Percentiles rank a stretch among this genome's conserved stretches.
phyloP scores from a whole-genome alignment of 306 rosid species.

The Alnus glutinosa region DNA sequence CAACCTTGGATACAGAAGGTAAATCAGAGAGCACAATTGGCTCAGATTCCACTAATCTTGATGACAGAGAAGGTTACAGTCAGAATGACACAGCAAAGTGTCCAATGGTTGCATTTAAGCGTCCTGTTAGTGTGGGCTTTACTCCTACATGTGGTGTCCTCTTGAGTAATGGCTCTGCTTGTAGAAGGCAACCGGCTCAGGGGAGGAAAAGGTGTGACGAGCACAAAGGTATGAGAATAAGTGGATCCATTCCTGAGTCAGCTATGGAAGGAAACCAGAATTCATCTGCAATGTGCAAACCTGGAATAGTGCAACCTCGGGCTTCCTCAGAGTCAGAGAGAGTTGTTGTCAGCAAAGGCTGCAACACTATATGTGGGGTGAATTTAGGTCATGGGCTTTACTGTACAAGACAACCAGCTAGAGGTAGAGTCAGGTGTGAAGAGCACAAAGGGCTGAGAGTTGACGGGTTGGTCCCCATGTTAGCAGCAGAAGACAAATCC shows the following conservation, averaged over 20 bases:
- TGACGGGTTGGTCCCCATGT: background rate
- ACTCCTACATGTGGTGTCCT: conserved; percentile 58
- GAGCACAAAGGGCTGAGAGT: conserved; percentile 16
- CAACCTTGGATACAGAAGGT: background rate
- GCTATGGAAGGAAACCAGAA: conserved; percentile 21
- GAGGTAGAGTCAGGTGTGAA: conserved; percentile 12
- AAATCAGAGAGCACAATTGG: conserved; percentile 25
- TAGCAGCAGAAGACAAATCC: conserved; percentile 11
- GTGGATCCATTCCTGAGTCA: conserved; percentile 19
- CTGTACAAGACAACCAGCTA: conserved; percentile 19
- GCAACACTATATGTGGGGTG: conserved; percentile 13
- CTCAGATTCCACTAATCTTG: conserved; percentile 10
- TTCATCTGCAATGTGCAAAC: conserved; percentile 3
- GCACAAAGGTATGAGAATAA: conserved; percentile 74
- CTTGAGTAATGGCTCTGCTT: conserved; percentile 61
- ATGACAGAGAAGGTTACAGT: conserved; percentile 17
- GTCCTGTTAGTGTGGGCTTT: conserved; percentile 28
- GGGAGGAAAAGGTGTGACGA: conserved; percentile 75
- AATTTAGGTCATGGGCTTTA: conserved; percentile 23
- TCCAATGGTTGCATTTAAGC: conserved; percentile 14
- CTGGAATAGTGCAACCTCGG: conserved; percentile 12
- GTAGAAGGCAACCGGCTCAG: conserved; percentile 48
- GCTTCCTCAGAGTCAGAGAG: background rate
- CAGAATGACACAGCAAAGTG: conserved; percentile 26
- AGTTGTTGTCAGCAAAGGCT: conserved; percentile 7